Evolutionary conservation across 768 basidiomycete species (phyloP).

Genomic region (Piloderma croceum): DNA sequence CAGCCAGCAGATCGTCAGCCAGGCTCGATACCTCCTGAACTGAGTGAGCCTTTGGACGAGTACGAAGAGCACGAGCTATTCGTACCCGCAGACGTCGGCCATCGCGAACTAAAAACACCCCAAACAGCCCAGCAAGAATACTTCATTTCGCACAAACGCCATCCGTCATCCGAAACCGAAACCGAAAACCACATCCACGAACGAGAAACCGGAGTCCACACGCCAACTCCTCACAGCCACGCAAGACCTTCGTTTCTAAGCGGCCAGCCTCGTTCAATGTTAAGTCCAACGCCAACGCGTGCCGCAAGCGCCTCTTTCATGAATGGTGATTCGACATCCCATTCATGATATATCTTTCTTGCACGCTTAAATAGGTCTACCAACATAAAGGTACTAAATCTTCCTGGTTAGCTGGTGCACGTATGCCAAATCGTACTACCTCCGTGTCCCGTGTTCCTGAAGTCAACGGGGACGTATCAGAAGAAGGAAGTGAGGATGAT

Average conservation of each 20-base stretch:
- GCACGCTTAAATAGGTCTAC: slow-evolving; percentile 29
- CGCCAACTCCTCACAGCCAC: slow-evolving; percentile 17
- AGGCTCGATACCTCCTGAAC: slow-evolving; percentile 51
- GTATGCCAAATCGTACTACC: slow-evolving; percentile 17
- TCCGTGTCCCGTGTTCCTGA: no score
- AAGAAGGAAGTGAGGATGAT: slow-evolving; percentile 15
- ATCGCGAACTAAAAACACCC: slow-evolving; percentile 14
- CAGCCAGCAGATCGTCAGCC: slow-evolving; percentile 56
- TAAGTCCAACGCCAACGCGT: slow-evolving; percentile 8
- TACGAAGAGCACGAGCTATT: slow-evolving; percentile 64
- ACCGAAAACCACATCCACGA: slow-evolving; percentile 1
- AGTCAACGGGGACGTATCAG: slow-evolving; percentile 7
- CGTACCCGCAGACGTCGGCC: slow-evolving; percentile 56
- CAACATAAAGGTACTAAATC: slow-evolving; percentile 27
- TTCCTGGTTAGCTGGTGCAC: slow-evolving; percentile 15
- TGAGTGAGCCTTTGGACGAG: slow-evolving; percentile 43
- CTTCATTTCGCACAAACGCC: not conserved
- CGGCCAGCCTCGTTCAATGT: slow-evolving; percentile 20
- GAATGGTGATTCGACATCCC: slow-evolving; percentile 46
- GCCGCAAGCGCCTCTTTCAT: slow-evolving; percentile 25
- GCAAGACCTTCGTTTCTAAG: slow-evolving; percentile 22
- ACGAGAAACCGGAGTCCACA: slow-evolving; percentile 24
- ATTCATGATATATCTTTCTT: slow-evolving; percentile 30
- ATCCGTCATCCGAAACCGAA: not conserved
- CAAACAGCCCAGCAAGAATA: slow-evolving; percentile 21